A percentile compares a stretch with the other conserved stretches of the same genome.
Conservation (phyloP, 257 asterid genomes). For the Paraleonurus japonicus region DNA sequence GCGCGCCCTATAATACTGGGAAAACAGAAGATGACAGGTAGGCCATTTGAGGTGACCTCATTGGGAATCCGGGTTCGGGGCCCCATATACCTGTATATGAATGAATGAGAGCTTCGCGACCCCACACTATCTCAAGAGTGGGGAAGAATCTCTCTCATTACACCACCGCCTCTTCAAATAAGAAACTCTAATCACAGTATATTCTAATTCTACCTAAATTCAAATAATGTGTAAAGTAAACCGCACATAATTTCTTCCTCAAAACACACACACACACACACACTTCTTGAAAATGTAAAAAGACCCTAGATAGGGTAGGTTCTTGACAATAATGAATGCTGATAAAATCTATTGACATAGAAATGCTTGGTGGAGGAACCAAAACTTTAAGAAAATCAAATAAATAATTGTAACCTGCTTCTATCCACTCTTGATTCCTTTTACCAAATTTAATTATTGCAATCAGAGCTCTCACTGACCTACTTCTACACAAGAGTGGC, state of each 20-base stretch:
- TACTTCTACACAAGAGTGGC: neutral
- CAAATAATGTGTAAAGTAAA: neutral
- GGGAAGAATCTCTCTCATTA: neutral
- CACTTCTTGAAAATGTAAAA: neutral
- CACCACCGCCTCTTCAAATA: neutral
- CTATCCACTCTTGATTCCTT: neutral
- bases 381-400: neutral
- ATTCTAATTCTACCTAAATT: too few species aligned
- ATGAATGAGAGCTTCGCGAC: neutral
- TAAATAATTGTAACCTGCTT: neutral
- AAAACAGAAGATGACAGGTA: constrained; percentile 22
- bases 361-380: neutral
- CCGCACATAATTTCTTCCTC: neutral
- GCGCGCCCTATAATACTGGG: constrained; percentile 4
- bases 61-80: constrained; percentile 23
- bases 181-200: neutral
- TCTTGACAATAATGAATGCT: neutral
- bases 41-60: constrained; percentile 23
- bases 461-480: neutral
- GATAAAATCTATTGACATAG: neutral
- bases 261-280: neutral
- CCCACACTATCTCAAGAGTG: constrained; percentile 8
- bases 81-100: neutral
- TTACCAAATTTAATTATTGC: neutral
- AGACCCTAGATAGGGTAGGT: neutral